phyloP scores from a whole-genome alignment of 176 grass and related monocot genomes.

The Oryza brachyantha region DNA sequence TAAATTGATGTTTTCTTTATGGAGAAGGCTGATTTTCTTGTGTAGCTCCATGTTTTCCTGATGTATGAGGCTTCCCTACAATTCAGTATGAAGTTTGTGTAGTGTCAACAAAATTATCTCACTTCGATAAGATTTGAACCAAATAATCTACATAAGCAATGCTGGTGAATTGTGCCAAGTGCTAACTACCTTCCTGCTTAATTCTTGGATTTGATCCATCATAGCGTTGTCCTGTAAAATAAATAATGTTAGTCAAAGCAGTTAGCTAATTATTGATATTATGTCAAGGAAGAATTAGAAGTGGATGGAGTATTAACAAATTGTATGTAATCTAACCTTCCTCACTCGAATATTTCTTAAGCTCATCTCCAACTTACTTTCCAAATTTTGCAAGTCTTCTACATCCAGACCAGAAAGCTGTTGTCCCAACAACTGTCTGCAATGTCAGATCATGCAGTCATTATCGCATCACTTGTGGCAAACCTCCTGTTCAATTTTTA shows the following conservation, averaged over 20 bases:
- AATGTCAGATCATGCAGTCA: neutral
- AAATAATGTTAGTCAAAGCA: conserved; percentile 17
- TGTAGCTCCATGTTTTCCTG: conserved; percentile 63
- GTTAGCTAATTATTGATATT: neutral
- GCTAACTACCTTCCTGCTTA: conserved; percentile 34
- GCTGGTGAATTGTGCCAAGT: neutral
- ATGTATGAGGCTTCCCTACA: conserved; percentile 46
- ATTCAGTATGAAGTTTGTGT: neutral
- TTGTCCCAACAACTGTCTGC: conserved; percentile 55
- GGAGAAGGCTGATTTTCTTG: conserved; percentile 42
- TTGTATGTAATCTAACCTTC: conserved; percentile 33
- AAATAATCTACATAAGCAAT: neutral
- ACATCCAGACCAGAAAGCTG: conserved; percentile 51
- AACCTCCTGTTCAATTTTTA: too few species aligned
- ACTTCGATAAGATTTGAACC: neutral
- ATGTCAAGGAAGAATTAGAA: neutral
- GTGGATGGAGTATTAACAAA: neutral
- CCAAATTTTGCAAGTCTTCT: conserved; percentile 48
- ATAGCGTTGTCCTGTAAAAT: conserved; percentile 46
- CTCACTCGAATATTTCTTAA: conserved; percentile 35
- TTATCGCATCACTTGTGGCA: neutral
- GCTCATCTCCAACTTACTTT: conserved; percentile 44
- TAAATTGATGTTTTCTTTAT: conserved; percentile 57
- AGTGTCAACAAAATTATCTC: neutral
- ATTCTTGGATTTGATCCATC: conserved; percentile 49